Percentiles rank a stretch among this genome's conserved stretches.
phyloP scores from a whole-genome alignment of 1,284 basidiomycete genomes.

The Tilletia indica region DNA sequence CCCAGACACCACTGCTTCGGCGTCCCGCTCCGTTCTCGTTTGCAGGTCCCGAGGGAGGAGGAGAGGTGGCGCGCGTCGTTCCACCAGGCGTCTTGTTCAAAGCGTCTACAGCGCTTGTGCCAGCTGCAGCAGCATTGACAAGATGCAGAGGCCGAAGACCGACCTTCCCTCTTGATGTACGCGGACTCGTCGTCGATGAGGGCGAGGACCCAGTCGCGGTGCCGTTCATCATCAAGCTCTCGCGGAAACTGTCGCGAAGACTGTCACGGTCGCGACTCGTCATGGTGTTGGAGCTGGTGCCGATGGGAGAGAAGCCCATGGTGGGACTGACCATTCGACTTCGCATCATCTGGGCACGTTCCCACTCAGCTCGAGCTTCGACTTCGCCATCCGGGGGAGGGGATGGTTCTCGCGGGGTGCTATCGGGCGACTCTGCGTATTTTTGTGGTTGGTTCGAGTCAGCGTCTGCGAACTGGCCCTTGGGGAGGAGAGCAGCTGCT shows the following conservation, averaged over 20 bases:
- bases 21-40: not conserved
- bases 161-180: constrained; percentile 6
- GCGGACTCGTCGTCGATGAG: not conserved
- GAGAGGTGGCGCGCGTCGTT: not conserved
- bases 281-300: not conserved
- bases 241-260: constrained; percentile 11
- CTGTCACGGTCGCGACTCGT: constrained; percentile 12
- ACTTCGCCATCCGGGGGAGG: constrained; percentile 52
- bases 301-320: constrained; percentile 13
- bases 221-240: constrained; percentile 16
- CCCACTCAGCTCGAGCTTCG: constrained; percentile 52
- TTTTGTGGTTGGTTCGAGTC: not conserved
- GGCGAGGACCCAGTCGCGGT: not conserved
- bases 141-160: constrained; percentile 14
- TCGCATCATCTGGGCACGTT: constrained; percentile 37
- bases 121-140: constrained; percentile 9
- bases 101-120: constrained; percentile 8
- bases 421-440: constrained; percentile 24
- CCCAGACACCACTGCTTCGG: constrained; percentile 9
- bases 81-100: constrained; percentile 2
- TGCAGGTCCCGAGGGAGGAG: not conserved
- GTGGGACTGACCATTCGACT: constrained; percentile 14
- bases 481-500: constrained; percentile 19
- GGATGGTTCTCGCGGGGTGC: constrained; percentile 37
- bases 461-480: not conserved